Evolutionary conservation across 441 rosid genomes (phyloP), one percentile per base, ranked within the genome.

Genomic region (Gossypium laxum): DNA sequence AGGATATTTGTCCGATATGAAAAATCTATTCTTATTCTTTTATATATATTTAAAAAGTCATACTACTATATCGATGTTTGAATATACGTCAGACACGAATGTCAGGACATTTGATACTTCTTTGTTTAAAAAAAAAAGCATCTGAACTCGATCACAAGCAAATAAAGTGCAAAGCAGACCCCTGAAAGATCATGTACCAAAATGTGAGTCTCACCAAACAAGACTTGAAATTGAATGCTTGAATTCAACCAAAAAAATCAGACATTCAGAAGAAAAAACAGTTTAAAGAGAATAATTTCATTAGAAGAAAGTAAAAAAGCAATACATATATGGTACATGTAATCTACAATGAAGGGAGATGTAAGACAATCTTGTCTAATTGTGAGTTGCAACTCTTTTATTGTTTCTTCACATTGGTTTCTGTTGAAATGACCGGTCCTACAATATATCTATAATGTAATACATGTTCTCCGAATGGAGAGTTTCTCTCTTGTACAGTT

Each of bases 381-480:
- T 50, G 15, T 50, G 58, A 67, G 58, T 14, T 48, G 28, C 12
- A 22, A 28, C 32, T 52, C 32, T 12, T 28, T 67, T 67, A 67
- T 51, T 67, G 59, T 28, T 18, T 52, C n/a, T 52, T 5, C 14
- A 5, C 52, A 52, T 68, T 2, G 28, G 14, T 68, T 21, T 72
- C 75, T 43, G 8, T 66, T 74, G 15, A 41, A 65, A 43, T 59
- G 59, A 54, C 22, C 47, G 48, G 68, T 61, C 72, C 64, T 58
- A 26, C 12, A 28, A 15, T 58, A 24, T 71, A 72, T 73, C 62
- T 34, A 51, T 78, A 51, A 75, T 68, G 62, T 14, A 68, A 76
- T 55, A 69, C 17, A 47, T 11, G 12, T 47, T 59, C 51, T 69
- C 24, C 65, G 57, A 41, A 54, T 54, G 59, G 59, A 19, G 12